Evolutionary conservation across 495 filamentous ascomycete genomes (phyloP), one percentile per base, ranked within the genome.

Genomic region (Penicillium canariense): DNA sequence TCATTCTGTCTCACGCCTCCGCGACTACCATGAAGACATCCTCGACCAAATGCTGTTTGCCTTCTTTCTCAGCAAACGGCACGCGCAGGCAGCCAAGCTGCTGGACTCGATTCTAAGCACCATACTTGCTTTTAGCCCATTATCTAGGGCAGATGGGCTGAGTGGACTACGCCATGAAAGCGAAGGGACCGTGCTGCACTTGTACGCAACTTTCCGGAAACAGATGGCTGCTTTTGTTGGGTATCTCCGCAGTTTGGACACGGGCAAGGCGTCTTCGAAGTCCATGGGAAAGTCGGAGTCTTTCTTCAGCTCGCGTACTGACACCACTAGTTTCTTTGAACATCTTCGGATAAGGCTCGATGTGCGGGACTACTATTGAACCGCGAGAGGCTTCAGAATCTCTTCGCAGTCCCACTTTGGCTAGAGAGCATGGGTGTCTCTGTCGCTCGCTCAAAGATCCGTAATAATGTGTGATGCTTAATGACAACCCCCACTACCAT

Each of bases 21-120:
- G 85, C 7, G 79, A 81, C n/a, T 80, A 81, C 31, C 91, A 96
- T 56, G 88, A 92, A 63, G 68, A 77, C 8, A 78, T 86, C n/a
- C 79, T 97, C 2, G 89, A 96, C 59, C 75, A 81, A 27, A 89
- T 96, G 51, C 80, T 96, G 73, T 84, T 83, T 54, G 81, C 82
- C 1, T 74, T 94, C 0, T 75, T 97, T 15, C 77, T 96, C 0
- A 77, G 69, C 50, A 72, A 71, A 49, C 54, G 70, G 27, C 72
- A 75, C 35, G 75, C 81, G 26, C 84, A 87, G 0, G 83, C 90
- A 0, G 78, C 91, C 64, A 80, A 78, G 35, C 70, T 95, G 0
- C 72, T 97, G 0, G 90, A 96, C 48, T 84, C 87, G 11, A 89
- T 91, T 4, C 92, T 95, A 54, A 75, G 73, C 5, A 63, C 83